Evolutionary conservation across 208 protist species (phyloP).

Genomic region (Acanthamoeba royreba): DNA sequence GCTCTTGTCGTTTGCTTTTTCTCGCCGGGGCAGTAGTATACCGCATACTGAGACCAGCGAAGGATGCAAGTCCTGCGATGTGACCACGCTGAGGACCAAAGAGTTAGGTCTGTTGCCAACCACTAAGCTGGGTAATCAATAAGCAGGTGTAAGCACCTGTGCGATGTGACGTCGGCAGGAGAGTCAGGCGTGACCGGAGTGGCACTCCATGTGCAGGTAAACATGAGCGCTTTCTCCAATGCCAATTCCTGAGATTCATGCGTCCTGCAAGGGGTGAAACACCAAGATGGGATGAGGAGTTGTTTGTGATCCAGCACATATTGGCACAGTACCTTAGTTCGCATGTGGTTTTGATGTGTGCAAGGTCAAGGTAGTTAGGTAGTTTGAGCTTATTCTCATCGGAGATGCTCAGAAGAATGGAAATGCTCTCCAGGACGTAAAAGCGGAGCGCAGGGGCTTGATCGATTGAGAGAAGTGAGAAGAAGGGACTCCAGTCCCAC

Average conservation of each 20-base stretch:
- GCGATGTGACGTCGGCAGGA: background rate
- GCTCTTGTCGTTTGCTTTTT: background rate
- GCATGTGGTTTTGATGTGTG: background rate
- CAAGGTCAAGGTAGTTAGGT: background rate
- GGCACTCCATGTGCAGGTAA: background rate
- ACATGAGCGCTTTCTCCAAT: conserved; percentile 23
- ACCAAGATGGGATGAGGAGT: background rate
- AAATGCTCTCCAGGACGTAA: background rate
- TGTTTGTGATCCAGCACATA: background rate
- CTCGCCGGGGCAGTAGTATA: background rate
- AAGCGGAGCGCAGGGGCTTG: background rate
- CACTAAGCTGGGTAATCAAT: background rate
- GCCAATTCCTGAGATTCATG: background rate
- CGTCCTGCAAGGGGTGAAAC: background rate
- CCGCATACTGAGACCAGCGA: conserved; percentile 13
- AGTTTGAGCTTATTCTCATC: conserved; percentile 9
- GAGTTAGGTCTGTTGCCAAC: background rate
- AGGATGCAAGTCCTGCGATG: background rate
- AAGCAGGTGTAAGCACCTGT: background rate
- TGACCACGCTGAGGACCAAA: background rate
- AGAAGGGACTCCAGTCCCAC: conserved; percentile 48
- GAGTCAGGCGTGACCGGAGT: background rate
- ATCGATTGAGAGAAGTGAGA: background rate
- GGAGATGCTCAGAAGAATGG: background rate
- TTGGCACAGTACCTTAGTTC: background rate